Percentiles rank a stretch among this genome's conserved stretches.
Evolutionary conservation across 495 filamentous ascomycete species (phyloP).

Genomic region (Terfezia boudieri): DNA sequence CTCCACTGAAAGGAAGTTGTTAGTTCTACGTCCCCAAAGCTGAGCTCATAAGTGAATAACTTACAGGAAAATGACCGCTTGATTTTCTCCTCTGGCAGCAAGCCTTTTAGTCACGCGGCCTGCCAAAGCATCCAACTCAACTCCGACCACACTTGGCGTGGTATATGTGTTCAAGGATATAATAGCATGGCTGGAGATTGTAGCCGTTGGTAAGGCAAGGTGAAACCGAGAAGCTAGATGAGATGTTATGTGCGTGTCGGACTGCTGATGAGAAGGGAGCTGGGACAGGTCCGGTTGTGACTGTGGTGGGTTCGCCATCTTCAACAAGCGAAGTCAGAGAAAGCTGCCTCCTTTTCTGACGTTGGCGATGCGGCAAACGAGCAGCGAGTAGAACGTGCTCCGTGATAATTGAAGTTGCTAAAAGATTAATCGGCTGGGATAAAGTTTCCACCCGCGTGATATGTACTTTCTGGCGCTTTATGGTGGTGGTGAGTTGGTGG

Average conservation of each 20-base stretch:
- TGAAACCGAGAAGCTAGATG: slow-evolving; percentile 94
- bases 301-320: slow-evolving; percentile 30
- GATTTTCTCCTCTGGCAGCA: slow-evolving; percentile 77
- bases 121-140: slow-evolving; percentile 54
- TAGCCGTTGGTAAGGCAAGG: slow-evolving; percentile 62
- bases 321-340: not conserved
- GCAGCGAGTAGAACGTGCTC: too few relatives aligned
- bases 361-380: too few relatives aligned
- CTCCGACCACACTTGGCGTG: slow-evolving; percentile 41
- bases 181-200: slow-evolving; percentile 72
- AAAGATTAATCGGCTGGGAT: too few relatives aligned
- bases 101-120: slow-evolving; percentile 61
- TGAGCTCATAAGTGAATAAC: slow-evolving; percentile 17
- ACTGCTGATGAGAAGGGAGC: slow-evolving; percentile 76
- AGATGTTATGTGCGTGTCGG: slow-evolving; percentile 84
- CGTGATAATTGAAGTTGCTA: too few relatives aligned
- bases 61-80: slow-evolving; percentile 79
- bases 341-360: not conserved
- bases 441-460: too few relatives aligned
- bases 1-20: slow-evolving; percentile 36
- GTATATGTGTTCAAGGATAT: slow-evolving; percentile 86
- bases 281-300: slow-evolving; percentile 76
- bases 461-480: too few relatives aligned
- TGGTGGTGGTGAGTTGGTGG: too few relatives aligned
- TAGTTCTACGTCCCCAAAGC: slow-evolving; percentile 1